phyloP scores from a whole-genome alignment of 768 basidiomycete species.

The Agaricus blazei region DNA sequence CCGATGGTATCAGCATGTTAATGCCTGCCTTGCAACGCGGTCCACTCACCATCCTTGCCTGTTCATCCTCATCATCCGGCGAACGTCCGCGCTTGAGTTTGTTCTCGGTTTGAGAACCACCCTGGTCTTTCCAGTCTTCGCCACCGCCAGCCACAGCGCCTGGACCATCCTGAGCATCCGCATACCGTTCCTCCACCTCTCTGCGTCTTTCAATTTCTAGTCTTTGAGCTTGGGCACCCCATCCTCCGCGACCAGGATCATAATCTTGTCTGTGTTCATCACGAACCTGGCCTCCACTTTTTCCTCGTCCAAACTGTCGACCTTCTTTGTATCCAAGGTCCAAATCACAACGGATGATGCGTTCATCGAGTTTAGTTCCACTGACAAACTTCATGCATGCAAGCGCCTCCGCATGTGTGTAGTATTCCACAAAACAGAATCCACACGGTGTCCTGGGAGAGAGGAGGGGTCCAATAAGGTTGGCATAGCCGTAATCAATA shows the following conservation, averaged over 20 bases:
- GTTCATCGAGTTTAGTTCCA: conserved; percentile 98
- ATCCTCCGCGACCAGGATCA: conserved; percentile 92
- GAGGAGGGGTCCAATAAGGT: neutral
- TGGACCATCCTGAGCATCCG: conserved; percentile 72
- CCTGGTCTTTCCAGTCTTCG: conserved; percentile 77
- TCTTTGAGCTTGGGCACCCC: conserved; percentile 84
- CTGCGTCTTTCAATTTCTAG: conserved; percentile 69
- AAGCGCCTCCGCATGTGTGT: conserved; percentile 89
- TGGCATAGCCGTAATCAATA: neutral
- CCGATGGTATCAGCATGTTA: neutral
- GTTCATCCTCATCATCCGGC: conserved; percentile 72
- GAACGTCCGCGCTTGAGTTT: conserved; percentile 69
- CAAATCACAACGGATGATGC: conserved; percentile 95
- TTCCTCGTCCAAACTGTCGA: conserved; percentile 94
- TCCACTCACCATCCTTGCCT: conserved; percentile 47
- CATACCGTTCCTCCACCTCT: conserved; percentile 84
- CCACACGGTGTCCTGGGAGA: conserved; percentile 77
- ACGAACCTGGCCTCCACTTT: conserved; percentile 94
- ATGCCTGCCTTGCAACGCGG: neutral
- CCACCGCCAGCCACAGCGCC: conserved; percentile 82
- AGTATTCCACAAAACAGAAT: conserved; percentile 96
- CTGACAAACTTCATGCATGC: conserved; percentile 91
- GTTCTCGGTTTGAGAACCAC: conserved; percentile 32
- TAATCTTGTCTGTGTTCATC: conserved; percentile 98
- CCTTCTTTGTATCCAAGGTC: conserved; percentile 97